Evolutionary conservation across 768 basidiomycete species (phyloP), one percentile per base, ranked within the genome.

Genomic region (Rhizopogon rudus): DNA sequence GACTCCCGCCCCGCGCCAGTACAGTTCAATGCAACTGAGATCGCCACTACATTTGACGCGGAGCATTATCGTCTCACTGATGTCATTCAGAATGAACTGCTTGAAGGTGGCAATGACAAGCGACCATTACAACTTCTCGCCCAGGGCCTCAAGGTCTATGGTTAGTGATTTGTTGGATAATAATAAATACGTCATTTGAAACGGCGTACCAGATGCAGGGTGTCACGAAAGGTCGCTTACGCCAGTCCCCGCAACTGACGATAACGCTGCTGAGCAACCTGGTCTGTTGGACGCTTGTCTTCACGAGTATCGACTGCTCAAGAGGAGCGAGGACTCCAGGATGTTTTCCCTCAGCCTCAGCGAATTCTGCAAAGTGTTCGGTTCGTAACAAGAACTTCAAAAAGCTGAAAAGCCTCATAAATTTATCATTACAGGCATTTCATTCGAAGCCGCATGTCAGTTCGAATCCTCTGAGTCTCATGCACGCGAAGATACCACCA

Each of bases 131-230:
- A 79, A 79, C 56, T 63, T 16, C 20, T 49, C 31, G 33, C 39
- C 20, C 20, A 37, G 14, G 6, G 37, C 33, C 20, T 79, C 46
- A 76, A 79, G 40, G 71, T 79, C 2, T 79, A 80, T 49, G 72
- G 79, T 77, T 53, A 16, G 62, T 62, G 6, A 22, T 31, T 16
- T 46, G 25, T 39, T 2, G 44, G 16, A 35, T 49, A 13, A 13
- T 9, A 37, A 10, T 14, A 49, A 16, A 16, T 5, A 37, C 12
- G 2, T 42, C 9, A 6, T 42, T 9, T 49, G 14, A 49, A 48
- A 6, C 10, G 16, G 20, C 48, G 9, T 49, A 49, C 14, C 20
- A 49, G 48, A 49, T 5, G 14, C 48, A 10, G 48, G 37, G 35
- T 37, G 35, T 37, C 22, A 37, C 16, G 20, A 37, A 33, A 22